A percentile compares a stretch with the other conserved stretches of the same genome.
phyloP scores from a whole-genome alignment of 2,329 filamentous ascomycete species.

The Leptographium galeiforme region DNA sequence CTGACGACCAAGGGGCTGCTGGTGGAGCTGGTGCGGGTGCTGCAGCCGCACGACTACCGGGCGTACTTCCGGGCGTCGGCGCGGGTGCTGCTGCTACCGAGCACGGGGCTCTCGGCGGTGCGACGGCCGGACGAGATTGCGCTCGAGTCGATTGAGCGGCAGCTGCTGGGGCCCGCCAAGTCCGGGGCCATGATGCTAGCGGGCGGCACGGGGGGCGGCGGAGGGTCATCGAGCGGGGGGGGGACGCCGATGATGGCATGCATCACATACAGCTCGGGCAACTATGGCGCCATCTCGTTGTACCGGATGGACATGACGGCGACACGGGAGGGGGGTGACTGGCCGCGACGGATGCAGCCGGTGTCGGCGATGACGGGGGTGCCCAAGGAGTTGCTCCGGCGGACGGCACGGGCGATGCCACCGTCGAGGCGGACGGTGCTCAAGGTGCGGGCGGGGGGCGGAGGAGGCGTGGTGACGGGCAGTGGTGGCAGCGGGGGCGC shows the following conservation, averaged over 20 bases:
- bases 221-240: not conserved
- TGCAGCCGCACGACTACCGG: constrained; percentile 13
- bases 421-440: constrained; percentile 10
- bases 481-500: not conserved
- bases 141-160: constrained; percentile 10
- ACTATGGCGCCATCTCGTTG: constrained; percentile 10
- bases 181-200: not conserved
- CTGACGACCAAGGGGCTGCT: constrained; percentile 9
- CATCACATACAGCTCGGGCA: constrained; percentile 8
- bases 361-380: constrained; percentile 12
- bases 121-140: constrained; percentile 8
- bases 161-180: constrained; percentile 12
- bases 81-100: constrained; percentile 10
- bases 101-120: not conserved
- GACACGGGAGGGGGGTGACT: constrained; percentile 1
- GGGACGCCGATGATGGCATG: constrained; percentile 8
- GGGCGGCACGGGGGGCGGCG: not conserved
- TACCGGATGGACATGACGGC: constrained; percentile 10
- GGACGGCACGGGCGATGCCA: constrained; percentile 8
- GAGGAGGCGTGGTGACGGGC: not conserved
- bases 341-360: constrained; percentile 10
- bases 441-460: not conserved
- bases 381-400: constrained; percentile 12
- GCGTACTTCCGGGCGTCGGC: constrained; percentile 11
- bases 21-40: constrained; percentile 9